Base-by-base conservation (phyloP, 2,329 filamentous ascomycete species). In the Sporothrix dimorphospora region DNA sequence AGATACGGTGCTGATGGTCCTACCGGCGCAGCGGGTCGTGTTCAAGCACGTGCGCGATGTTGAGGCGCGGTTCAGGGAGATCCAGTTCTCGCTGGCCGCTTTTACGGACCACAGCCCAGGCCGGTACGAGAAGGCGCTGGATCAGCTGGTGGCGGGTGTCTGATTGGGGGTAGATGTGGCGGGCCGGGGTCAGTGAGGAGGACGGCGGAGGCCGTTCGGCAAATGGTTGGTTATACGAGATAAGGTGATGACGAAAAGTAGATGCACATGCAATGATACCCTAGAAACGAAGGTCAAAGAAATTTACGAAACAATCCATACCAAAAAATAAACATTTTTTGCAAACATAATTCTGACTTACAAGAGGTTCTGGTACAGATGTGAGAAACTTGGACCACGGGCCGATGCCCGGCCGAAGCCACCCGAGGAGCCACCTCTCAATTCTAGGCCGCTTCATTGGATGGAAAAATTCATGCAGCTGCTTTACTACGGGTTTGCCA, bases 61-160 rank as follows among this genome's bases (percentile, higher is more conserved):
- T 40, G 91, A 93, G 78, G 84, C 84, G 27, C 83, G 88, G 70
- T 94, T 94, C 79, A 84, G 87, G 38, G 92, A 94, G 81, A 82
- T 94, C 55, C 84, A 86, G 57, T 94, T 94, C 78, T 90, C 89
- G 5, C 87, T 89, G 30, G 89, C 90, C 63, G 93, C 94, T 90
- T 82, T 94, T 80, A 85, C 88, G 73, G 92, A 94, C 78, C 92
- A 94, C 78, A 93, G 88, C 75, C 92, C 92, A 3, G 91, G 88
- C 34, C 85, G 89, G 75, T 94, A 94, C 78, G 92, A 94, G 80
- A 86, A 88, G 73, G 89, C 88, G 72, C 80, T 94, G 76, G 87
- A 88, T 72, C 87, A 88, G 73, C 81, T 94, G 78, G 70, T 71
- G 4, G 72, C 49, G 1, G 73, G 73, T 0, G 70, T 74, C 8